These are phyloP conservation scores for Jamesozyma spencerorum DNA, from an alignment of 805 yeast genomes.

Conservation along the genomic window DNA sequence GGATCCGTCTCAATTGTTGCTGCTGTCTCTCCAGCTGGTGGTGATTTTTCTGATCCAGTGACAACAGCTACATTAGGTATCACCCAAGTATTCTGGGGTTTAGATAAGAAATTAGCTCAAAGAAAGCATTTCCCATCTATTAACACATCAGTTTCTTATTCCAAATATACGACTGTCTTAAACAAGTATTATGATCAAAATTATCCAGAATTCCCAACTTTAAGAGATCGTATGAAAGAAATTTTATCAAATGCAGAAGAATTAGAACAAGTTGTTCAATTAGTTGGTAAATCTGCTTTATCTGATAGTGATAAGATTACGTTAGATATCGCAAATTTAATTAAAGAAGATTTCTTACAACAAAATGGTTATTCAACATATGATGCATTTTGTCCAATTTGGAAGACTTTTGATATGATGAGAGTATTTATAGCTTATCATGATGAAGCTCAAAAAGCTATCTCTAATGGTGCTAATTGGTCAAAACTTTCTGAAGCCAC, in stretches of 20 bases:
- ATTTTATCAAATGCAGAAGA: constrained; percentile 95
- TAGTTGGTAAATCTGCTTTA: constrained; percentile 96
- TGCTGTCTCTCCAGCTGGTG: constrained; percentile 99
- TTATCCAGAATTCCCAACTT: constrained; percentile 83
- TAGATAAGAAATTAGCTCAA: constrained; percentile 97
- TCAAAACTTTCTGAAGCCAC: constrained; percentile 83
- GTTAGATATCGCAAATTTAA: constrained; percentile 79
- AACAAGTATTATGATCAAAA: constrained; percentile 74
- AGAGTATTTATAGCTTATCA: constrained; percentile 82
- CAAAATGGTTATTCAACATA: constrained; percentile 98
- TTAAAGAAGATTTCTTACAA: constrained; percentile 97
- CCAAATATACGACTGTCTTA: constrained; percentile 87
- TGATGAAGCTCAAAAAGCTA: constrained; percentile 97
- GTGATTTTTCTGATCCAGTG: constrained; percentile 99
- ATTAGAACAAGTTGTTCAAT: constrained; percentile 96
- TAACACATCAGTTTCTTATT: constrained; percentile 91
- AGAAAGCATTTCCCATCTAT: constrained; percentile 99
- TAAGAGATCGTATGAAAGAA: constrained; percentile 89
- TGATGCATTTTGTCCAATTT: constrained; percentile 98
- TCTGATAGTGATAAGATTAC: constrained; percentile 96
- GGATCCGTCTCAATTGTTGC: constrained; percentile 99
- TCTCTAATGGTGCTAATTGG: constrained; percentile 91
- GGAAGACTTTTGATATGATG: constrained; percentile 99
- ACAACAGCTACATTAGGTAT: constrained; percentile 97
- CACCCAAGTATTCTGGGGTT: constrained; percentile 99